Base-by-base conservation (phyloP, 495 filamentous ascomycete species). In the Tetracladium setigerum region DNA sequence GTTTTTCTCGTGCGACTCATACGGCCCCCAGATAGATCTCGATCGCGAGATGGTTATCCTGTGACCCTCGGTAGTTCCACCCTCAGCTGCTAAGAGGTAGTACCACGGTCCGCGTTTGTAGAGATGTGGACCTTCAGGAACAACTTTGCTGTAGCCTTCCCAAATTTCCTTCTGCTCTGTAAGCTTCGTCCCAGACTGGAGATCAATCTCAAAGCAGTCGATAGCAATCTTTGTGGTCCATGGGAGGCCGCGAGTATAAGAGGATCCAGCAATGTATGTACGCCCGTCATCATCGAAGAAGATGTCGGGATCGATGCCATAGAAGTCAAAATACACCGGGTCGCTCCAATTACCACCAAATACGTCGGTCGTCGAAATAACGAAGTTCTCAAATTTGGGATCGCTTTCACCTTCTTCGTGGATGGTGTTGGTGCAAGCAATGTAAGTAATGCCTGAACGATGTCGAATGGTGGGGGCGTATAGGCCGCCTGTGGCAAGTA, bases 11-110 rank as follows among this genome's bases (percentile, higher is more conserved):
- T 70, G 66, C 33, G 58, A 63, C 44, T 78, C 73, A 57, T 76
- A 83, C 0, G 81, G 81, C 0, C 81, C 81, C n/a, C 58, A 64
- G 12, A 77, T 57, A 24, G 55, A 57, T 65, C 58, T 50, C 43
- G 78, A 62, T 37, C 72, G 55, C 19, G 64, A 72, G 62, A 77
- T 78, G 38, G 56, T 78, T 53, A 67, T 69, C 58, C 69, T 66
- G 55, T 83, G 79, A 19, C 67, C 62, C 13, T 81, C 60, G 2
- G 67, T 74, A 0, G 81, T 84, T 13, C 81, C 82, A 0, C 79
- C 81, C 62, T 86, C 81, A 0, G 83, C 82, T 2, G 76, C 79
- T 38, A 87, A 67, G 18, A 87, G 67, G 49, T 86, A 87, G 57
- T 82, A 84, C 62, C 74, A 85, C 0, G 68, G 75, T 41, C 78